Evolutionary conservation across 371 early-diverging fungal species (phyloP), one percentile per base, ranked within the genome.

Genomic region (Capillidium heterosporum): DNA sequence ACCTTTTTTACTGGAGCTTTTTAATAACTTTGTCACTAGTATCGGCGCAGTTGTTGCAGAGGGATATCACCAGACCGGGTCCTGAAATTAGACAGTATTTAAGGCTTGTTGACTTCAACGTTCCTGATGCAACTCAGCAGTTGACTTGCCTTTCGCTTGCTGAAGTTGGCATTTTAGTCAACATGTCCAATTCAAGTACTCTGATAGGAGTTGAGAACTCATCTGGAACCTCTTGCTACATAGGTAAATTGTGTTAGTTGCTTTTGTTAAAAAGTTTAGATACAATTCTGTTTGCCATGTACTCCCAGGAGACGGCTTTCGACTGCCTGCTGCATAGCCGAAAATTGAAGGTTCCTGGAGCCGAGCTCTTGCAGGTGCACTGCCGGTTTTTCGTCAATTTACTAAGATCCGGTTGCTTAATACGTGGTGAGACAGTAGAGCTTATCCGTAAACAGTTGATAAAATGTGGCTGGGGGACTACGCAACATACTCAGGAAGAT

Each of bases 251-350:
- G 4, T 28, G 21, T 40, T n/a, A 41, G 19, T n/a, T 29, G 2
- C 29, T 48, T 26, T 11, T 26, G 39, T n/a, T 32, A 41, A 28
- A 43, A 19, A 27, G 10, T 0, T 26, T 58, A 71, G 72, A 71
- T 44, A 61, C 68, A 21, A 56, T 71, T 5, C 56, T 78, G 29
- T 78, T 78, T 67, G 74, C 76, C 56, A 78, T 78, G 79, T 78
- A 73, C 60, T 71, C 70, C 1, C 60, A 65, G 0, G 59, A 70
- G 23, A 68, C 69, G 2, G 68, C 71, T 0, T 77, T 75, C 60
- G 78, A 77, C 50, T 67, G 68, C 11, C 57, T 71, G 8, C 56
- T 71, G 49, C 65, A 59, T 28, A 26, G 24, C 8, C 44, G 56
- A 17, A 27, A 32, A 15, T 26, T 57, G 1, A 40, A 54, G 43